phyloP scores from a whole-genome alignment of 805 yeast genomes.

The Yueomyces sinensis region DNA sequence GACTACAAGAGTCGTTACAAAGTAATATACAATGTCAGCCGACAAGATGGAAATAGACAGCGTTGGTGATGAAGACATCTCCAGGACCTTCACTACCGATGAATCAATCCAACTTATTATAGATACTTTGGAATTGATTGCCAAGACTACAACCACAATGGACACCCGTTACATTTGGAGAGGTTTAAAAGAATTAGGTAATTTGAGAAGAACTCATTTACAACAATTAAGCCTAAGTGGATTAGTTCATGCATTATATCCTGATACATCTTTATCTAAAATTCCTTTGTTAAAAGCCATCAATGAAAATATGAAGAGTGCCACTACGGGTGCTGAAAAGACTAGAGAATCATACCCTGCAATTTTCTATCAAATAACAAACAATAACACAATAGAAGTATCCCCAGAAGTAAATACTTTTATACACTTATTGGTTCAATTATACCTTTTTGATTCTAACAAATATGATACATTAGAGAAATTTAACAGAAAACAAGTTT shows the following conservation, averaged over 20 bases:
- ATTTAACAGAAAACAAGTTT: constrained; percentile 40
- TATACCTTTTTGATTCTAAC: constrained; percentile 54
- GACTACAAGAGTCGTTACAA: too few species aligned
- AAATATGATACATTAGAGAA: constrained; percentile 35
- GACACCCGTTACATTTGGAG: constrained; percentile 84
- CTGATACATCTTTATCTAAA: constrained; percentile 33
- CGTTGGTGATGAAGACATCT: constrained; percentile 13
- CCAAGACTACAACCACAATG: constrained; percentile 52
- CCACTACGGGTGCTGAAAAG: constrained; percentile 24
- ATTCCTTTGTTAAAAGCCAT: constrained; percentile 29
- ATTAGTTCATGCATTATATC: constrained; percentile 44
- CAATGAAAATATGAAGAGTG: constrained; percentile 23
- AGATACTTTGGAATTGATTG: constrained; percentile 21
- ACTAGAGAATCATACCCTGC: constrained; percentile 21
- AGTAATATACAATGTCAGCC: background rate
- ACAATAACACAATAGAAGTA: constrained; percentile 26
- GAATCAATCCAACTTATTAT: constrained; percentile 21
- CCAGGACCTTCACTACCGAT: constrained; percentile 15
- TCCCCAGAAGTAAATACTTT: constrained; percentile 74
- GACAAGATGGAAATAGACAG: background rate
- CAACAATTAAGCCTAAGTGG: constrained; percentile 39
- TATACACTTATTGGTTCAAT: constrained; percentile 65
- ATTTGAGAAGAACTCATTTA: constrained; percentile 49
- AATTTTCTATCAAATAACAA: constrained; percentile 19
- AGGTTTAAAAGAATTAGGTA: constrained; percentile 71